Base-by-base conservation (phyloP, 1,139 yeast genomes). In the Yamadazyma diddensiae region DNA sequence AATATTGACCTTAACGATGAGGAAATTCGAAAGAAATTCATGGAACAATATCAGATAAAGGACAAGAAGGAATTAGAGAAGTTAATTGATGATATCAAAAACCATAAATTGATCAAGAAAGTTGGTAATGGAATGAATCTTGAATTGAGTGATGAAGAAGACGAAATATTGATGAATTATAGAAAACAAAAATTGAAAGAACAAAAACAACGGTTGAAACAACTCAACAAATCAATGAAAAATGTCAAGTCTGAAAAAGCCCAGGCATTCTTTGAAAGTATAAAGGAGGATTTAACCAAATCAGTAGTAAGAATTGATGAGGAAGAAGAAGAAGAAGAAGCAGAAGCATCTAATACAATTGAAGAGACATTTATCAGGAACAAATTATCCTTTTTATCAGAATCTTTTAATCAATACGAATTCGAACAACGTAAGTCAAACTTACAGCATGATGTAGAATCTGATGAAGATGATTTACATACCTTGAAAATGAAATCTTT, bases 71-170 rank as follows among this genome's bases (percentile, higher is more conserved):
- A 82, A 59, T 78, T 90, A 37, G 82, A 81, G 51, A 81, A 76
- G 53, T 75, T 90, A 34, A 71, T 84, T 44, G 84, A 81, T 38
- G 97, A 90, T 57, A 73, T 90, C 34, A 82, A 84, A 45, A 82
- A 82, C 38, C 97, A 95, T 44, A 82, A 81, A 21, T 77, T 87
- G 53, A 70, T 87, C 24, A 83, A 79, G 46, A 71, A 70, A 6
- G 71, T 70, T 13, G 70, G 72, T 32, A 75, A 73, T 3, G 76
- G 73, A 2, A 67, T 77, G 29, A 86, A 80, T 38, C 60, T 83
- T 28, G 90, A 84, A 38, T 68, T 83, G 37, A 73, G 81, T 48
- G 76, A 73, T 28, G 86, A 81, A 52, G 84, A 77, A 43, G 84
- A 79, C 41, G 79, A 76, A 31, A 65, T 81, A 34, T 60, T 73